phyloP scores from a whole-genome alignment of 164 flowering plant species.

The Aristolochia contorta region DNA sequence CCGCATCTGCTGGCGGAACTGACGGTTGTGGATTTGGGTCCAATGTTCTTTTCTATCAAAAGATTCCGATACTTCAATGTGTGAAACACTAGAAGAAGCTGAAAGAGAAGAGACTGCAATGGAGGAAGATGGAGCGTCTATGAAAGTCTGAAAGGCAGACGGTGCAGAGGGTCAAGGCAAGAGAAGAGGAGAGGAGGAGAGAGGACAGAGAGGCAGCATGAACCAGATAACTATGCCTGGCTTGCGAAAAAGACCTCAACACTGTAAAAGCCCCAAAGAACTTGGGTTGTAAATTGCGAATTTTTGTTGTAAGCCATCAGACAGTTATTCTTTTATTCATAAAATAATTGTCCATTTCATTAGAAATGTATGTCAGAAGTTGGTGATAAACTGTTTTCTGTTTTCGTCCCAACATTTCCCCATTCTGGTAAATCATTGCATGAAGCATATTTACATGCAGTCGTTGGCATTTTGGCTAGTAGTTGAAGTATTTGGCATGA shows the following conservation, averaged over 20 bases:
- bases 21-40: constrained; percentile 92
- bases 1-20: constrained; percentile 75
- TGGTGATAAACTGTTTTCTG: too few species aligned
- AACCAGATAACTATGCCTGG: constrained; percentile 64
- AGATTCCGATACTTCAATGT: constrained; percentile 70
- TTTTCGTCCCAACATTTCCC: too few species aligned
- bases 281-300: constrained; percentile 41
- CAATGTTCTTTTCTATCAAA: constrained; percentile 86
- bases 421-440: too few species aligned
- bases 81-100: constrained; percentile 80
- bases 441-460: too few species aligned
- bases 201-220: constrained; percentile 52
- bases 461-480: too few species aligned
- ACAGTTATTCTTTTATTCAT: too few species aligned
- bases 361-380: too few species aligned
- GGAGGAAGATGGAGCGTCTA: constrained; percentile 88
- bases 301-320: too few species aligned
- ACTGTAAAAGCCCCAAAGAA: constrained; percentile 66
- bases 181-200: constrained; percentile 38
- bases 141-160: constrained; percentile 48
- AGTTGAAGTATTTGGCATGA: too few species aligned
- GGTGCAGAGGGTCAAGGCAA: constrained; percentile 29
- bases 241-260: constrained; percentile 40
- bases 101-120: constrained; percentile 70
- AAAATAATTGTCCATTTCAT: too few species aligned